Conservation (phyloP, 345 rosid genomes). For the Noccaea caerulescens region DNA sequence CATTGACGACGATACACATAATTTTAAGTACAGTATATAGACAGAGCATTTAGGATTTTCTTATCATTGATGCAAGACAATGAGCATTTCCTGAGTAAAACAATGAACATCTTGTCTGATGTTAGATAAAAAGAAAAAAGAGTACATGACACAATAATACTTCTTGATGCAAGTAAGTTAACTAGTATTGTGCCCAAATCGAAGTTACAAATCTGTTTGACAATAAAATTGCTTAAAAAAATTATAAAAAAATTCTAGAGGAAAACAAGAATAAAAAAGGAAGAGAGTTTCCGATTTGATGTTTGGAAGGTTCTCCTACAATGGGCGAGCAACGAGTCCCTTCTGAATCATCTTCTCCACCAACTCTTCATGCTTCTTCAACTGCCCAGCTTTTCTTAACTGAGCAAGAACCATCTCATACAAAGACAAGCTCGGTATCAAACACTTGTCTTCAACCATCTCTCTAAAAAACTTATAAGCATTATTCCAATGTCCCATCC, state of each 20-base stretch:
- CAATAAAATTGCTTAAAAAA: not conserved
- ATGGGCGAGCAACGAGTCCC: conserved; percentile 45
- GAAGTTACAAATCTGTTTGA: too few species aligned
- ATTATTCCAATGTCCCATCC: conserved; percentile 96
- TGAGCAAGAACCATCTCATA: conserved; percentile 76
- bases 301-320: conserved; percentile 36
- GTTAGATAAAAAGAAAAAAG: too few species aligned
- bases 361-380: conserved; percentile 90
- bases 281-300: not conserved
- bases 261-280: not conserved
- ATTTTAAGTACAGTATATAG: too few species aligned
- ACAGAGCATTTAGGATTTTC: too few species aligned
- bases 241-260: not conserved
- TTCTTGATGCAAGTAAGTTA: too few species aligned
- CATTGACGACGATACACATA: too few species aligned
- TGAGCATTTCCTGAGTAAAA: too few species aligned
- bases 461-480: conserved; percentile 78
- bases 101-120: too few species aligned
- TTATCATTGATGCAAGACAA: too few species aligned
- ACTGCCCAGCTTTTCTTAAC: conserved; percentile 79
- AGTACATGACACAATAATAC: too few species aligned
- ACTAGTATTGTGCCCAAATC: too few species aligned
- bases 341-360: conserved; percentile 79
- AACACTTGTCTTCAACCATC: conserved; percentile 86
- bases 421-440: conserved; percentile 66